phyloP scores from a whole-genome alignment of 441 rosid species.

The Monsonia emarginata region DNA sequence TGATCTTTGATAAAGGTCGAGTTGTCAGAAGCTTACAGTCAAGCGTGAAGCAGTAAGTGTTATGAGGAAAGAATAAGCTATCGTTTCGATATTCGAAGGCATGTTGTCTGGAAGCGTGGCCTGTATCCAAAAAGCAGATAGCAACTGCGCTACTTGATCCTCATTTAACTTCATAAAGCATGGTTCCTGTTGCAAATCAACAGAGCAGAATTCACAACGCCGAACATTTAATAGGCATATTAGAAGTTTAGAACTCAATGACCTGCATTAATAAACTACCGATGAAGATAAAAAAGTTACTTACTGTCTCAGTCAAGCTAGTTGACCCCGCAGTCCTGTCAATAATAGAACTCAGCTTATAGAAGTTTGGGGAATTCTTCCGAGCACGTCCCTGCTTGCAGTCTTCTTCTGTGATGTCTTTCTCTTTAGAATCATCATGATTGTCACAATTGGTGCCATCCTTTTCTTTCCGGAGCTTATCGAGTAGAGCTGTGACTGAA shows the following conservation, averaged over 20 bases:
- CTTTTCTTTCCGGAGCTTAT: constrained; percentile 76
- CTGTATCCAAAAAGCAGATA: constrained; percentile 91
- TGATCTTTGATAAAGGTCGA: not conserved
- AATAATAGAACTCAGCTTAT: constrained; percentile 60
- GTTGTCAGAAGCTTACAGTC: constrained; percentile 29
- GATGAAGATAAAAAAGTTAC: constrained; percentile 11
- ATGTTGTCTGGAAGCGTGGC: constrained; percentile 59
- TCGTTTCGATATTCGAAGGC: constrained; percentile 84
- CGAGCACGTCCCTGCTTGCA: constrained; percentile 38
- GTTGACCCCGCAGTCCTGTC: constrained; percentile 43
- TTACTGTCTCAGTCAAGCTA: constrained; percentile 46
- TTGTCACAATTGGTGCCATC: constrained; percentile 45
- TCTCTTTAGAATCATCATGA: constrained; percentile 35
- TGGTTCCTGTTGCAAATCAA: constrained; percentile 49
- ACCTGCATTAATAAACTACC: not conserved
- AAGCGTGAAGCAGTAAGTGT: constrained; percentile 61
- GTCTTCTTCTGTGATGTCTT: constrained; percentile 37
- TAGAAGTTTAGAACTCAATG: constrained; percentile 2
- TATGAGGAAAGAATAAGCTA: constrained; percentile 68
- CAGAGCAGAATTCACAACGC: not conserved
- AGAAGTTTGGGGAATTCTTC: constrained; percentile 58
- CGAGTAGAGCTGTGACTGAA: constrained; percentile 67
- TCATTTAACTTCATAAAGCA: constrained; percentile 61
- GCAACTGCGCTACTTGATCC: constrained; percentile 78
- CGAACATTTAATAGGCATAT: constrained; percentile 7